Conservation (phyloP, 2,329 filamentous ascomycete species). For the Apiospora saccharicola region DNA sequence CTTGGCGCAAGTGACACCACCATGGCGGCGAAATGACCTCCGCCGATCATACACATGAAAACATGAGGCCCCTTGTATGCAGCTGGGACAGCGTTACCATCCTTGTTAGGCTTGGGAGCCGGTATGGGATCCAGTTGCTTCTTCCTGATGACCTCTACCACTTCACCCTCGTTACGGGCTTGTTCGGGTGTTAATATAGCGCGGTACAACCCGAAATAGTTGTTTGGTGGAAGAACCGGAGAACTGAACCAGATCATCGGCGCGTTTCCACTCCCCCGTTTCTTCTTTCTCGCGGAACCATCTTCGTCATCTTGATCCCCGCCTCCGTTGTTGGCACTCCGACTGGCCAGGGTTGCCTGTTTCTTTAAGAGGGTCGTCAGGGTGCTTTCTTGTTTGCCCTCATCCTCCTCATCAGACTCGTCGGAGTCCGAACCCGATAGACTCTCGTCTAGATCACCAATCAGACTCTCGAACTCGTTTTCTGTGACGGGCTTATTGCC, state of each 20-base stretch:
- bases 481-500: slow-evolving; percentile 78
- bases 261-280: slow-evolving; percentile 67
- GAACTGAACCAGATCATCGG: slow-evolving; percentile 89
- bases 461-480: slow-evolving; percentile 82
- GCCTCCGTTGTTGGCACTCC: slow-evolving; percentile 52
- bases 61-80: slow-evolving; percentile 80
- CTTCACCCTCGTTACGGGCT: slow-evolving; percentile 65
- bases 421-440: slow-evolving; percentile 87
- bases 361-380: slow-evolving; percentile 81
- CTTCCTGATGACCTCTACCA: slow-evolving; percentile 73
- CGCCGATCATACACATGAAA: slow-evolving; percentile 98
- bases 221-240: slow-evolving; percentile 75
- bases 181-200: slow-evolving; percentile 80
- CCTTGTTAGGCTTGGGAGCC: slow-evolving; percentile 61
- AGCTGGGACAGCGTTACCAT: slow-evolving; percentile 53
- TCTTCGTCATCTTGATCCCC: slow-evolving; percentile 55
- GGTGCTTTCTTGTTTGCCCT: slow-evolving; percentile 72
- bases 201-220: slow-evolving; percentile 85
- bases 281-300: slow-evolving; percentile 55
- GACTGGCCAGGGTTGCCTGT: slow-evolving; percentile 76
- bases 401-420: slow-evolving; percentile 61
- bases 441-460: slow-evolving; percentile 88
- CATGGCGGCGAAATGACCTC: slow-evolving; percentile 97
- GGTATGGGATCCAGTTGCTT: slow-evolving; percentile 77
- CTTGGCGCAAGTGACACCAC: slow-evolving; percentile 87